A percentile compares a stretch with the other conserved stretches of the same genome.
These are phyloP conservation scores for Colletotrichum simmondsii DNA, from an alignment of 2,329 filamentous ascomycete genomes.

Conservation along the genomic window DNA sequence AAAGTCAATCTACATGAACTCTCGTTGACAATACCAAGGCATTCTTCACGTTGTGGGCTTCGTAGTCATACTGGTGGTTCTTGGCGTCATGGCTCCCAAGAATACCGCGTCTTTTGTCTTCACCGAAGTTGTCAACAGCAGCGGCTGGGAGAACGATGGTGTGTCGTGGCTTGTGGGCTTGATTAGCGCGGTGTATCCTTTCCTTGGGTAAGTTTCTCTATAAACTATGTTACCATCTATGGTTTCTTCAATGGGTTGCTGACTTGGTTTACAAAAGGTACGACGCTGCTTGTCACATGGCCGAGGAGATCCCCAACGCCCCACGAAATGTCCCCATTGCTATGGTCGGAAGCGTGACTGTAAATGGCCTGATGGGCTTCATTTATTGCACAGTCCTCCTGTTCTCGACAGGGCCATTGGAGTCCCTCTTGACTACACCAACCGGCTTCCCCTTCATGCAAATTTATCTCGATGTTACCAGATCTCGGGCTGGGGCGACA, in stretches of 20 bases:
- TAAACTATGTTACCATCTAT: too few species aligned
- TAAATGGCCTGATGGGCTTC: constrained; percentile 58
- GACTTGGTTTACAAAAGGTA: constrained; percentile 37
- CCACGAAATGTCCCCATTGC: constrained; percentile 45
- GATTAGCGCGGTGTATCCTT: constrained; percentile 44
- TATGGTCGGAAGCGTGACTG: constrained; percentile 45
- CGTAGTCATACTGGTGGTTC: constrained; percentile 40
- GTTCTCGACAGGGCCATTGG: constrained; percentile 52
- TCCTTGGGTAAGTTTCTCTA: constrained; percentile 41
- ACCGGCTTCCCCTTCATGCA: constrained; percentile 57
- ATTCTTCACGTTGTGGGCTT: constrained; percentile 43
- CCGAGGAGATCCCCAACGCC: constrained; percentile 46
- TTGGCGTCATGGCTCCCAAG: constrained; percentile 44
- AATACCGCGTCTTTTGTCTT: constrained; percentile 44
- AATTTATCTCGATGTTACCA: constrained; percentile 45
- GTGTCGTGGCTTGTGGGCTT: constrained; percentile 47
- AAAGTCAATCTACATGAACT: too few species aligned
- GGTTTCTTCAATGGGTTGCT: rapidly evolving
- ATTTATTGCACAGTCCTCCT: constrained; percentile 53
- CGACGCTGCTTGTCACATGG: constrained; percentile 46
- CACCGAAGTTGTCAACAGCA: constrained; percentile 43
- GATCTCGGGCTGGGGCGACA: constrained; percentile 39
- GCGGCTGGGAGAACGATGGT: constrained; percentile 43
- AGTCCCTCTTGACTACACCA: constrained; percentile 48
- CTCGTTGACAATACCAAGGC: not conserved